Base-by-base conservation (phyloP, 2,329 filamentous ascomycete species). In the Cladosporium sp. region DNA sequence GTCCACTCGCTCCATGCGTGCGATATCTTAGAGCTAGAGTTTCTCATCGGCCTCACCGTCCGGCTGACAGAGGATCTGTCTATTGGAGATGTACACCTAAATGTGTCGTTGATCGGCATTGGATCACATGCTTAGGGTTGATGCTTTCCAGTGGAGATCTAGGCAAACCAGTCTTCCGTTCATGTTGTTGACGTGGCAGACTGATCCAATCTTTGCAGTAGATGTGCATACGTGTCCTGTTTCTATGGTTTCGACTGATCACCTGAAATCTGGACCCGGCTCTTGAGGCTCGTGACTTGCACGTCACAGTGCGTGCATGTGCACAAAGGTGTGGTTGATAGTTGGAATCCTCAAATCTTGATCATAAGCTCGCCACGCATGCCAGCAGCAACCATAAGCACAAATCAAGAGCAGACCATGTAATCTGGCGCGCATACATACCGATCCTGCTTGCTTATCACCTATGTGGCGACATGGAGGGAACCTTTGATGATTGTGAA, bases 321-420 rank as follows among this genome's bases (percentile, higher is more conserved):
- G n/a, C n/a, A n/a, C n/a, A n/a, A n/a, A n/a, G n/a, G n/a, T n/a
- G n/a, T 28, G 28, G 28, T 28, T 4, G 28, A 10, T 43, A 3
- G 8, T 21, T 10, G n/a, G 13, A 46, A 13, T 11, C 2, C n/a
- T 8, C 10, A n/a, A n/a, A n/a, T n/a, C n/a, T n/a, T n/a, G 0
- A n/a, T 13, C 39, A 13, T 2, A 21, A 16, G 39, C 39, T 46
- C 7, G n/a, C 13, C n/a, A 7, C 7, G n/a, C 39, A 21, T 23
- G 4, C n/a, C 3, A 8, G 8, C 7, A 46, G 39, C n/a, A 21
- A 21, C 7, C 0, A 46, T 3, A 21, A 46, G 39, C 39, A 46
- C 2, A 21, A 10, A 46, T 5, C 16, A n/a, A 6, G n/a, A 0
- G 2, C 8, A 4, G 0, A 46, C 18, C 1, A 10, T n/a, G 6